Evolutionary conservation across 1,139 yeast genomes (phyloP).

Genomic region (Geotrichum armillariae): DNA sequence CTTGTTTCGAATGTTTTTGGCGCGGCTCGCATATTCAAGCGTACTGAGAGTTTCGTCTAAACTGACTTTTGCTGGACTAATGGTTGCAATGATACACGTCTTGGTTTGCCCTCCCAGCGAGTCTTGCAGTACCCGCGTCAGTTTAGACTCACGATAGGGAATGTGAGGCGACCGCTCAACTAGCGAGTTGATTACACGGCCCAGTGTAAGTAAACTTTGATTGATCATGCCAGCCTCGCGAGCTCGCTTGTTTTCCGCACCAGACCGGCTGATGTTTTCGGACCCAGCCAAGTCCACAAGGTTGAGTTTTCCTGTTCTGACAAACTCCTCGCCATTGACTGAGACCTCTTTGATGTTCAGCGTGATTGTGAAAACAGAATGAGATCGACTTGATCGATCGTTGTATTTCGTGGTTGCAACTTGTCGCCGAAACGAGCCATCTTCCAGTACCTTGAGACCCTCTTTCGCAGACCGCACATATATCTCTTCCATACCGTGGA

Average conservation of each 20-base stretch:
- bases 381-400: slow-evolving; percentile 71
- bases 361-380: slow-evolving; percentile 68
- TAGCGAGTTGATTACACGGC: slow-evolving; percentile 77
- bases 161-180: slow-evolving; percentile 63
- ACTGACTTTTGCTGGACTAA: slow-evolving; percentile 77
- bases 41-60: slow-evolving; percentile 81
- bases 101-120: slow-evolving; percentile 83
- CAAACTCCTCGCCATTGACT: slow-evolving; percentile 48
- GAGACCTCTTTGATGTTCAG: slow-evolving; percentile 47
- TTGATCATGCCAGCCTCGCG: slow-evolving; percentile 89
- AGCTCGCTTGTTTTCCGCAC: slow-evolving; percentile 75
- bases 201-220: slow-evolving; percentile 77
- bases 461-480: slow-evolving; percentile 43
- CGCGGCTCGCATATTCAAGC: slow-evolving; percentile 80
- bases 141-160: slow-evolving; percentile 83
- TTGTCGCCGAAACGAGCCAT: slow-evolving; percentile 55
- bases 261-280: slow-evolving; percentile 75
- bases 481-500: slow-evolving; percentile 53
- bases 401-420: slow-evolving; percentile 71
- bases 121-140: slow-evolving; percentile 76
- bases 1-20: slow-evolving; percentile 70
- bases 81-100: slow-evolving; percentile 77
- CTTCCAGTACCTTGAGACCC: slow-evolving; percentile 48
- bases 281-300: slow-evolving; percentile 90
- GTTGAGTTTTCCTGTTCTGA: slow-evolving; percentile 59